A percentile compares a stretch with the other conserved stretches of the same genome.
Evolutionary conservation across 495 filamentous ascomycete genomes (phyloP).

Genomic region (Xylaria palmicola): DNA sequence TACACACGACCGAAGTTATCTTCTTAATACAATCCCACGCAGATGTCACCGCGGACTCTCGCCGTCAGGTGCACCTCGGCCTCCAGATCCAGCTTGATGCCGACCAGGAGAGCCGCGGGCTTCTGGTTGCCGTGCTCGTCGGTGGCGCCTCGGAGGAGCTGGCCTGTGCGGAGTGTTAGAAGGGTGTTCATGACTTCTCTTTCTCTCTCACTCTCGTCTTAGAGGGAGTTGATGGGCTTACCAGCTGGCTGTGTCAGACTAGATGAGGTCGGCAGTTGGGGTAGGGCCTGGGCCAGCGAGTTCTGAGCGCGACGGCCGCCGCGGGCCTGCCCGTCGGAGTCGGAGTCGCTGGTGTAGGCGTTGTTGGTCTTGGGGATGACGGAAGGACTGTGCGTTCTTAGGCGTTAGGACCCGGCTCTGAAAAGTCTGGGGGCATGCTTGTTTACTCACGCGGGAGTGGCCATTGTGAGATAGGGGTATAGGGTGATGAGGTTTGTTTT

Average conservation of each 20-base stretch:
- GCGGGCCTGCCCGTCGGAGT: constrained; percentile 28
- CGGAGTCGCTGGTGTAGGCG: constrained; percentile 30
- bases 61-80: constrained; percentile 48
- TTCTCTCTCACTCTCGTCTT: too few relatives aligned
- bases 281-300: constrained; percentile 26
- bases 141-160: constrained; percentile 39
- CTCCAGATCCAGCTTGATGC: constrained; percentile 49
- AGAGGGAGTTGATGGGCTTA: constrained; percentile 15
- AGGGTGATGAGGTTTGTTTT: not conserved
- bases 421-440: not conserved
- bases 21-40: constrained; percentile 18
- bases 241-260: constrained; percentile 41
- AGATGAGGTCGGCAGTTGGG: constrained; percentile 36
- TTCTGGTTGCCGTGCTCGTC: constrained; percentile 46
- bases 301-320: constrained; percentile 28
- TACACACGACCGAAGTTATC: too few relatives aligned
- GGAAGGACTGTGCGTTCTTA: constrained; percentile 18
- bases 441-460: constrained; percentile 25
- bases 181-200: too few relatives aligned
- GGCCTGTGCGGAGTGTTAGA: constrained; percentile 18
- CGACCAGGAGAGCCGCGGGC: constrained; percentile 41
- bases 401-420: constrained; percentile 2
- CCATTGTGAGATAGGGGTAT: constrained; percentile 26
- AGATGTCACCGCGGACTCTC: constrained; percentile 46
- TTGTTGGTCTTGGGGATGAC: constrained; percentile 31